Conservation (phyloP, 495 filamentous ascomycete genomes). For the Alectoria sarmentosa region DNA sequence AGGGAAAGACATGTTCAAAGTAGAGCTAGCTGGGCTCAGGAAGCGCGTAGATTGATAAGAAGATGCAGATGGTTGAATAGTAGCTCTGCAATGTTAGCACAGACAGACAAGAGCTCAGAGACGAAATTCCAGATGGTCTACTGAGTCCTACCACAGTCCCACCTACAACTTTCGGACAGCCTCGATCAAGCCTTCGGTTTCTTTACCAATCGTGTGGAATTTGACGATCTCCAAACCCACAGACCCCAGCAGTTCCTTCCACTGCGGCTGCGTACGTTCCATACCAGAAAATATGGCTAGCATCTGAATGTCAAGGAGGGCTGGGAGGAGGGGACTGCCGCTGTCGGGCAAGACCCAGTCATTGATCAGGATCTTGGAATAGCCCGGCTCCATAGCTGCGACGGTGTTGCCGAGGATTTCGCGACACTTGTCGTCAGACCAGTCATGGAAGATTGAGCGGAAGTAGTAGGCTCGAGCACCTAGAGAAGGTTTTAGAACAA, state of each 20-base stretch:
- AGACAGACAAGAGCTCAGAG: too few relatives aligned
- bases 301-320: constrained; percentile 27
- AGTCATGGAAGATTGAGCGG: constrained; percentile 42
- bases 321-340: constrained; percentile 20
- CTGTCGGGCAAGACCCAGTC: constrained; percentile 27
- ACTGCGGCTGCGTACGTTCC: constrained; percentile 26
- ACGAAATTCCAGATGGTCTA: too few relatives aligned
- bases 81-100: too few relatives aligned
- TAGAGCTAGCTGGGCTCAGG: too few relatives aligned
- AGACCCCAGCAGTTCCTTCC: constrained; percentile 19
- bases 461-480: constrained; percentile 38
- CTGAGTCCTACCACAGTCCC: too few relatives aligned
- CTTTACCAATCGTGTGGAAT: constrained; percentile 27
- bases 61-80: too few relatives aligned
- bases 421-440: constrained; percentile 36
- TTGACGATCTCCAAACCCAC: constrained; percentile 28
- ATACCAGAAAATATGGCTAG: constrained; percentile 25
- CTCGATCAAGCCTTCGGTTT: constrained; percentile 30
- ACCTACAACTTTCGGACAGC: constrained; percentile 12
- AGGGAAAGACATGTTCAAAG: too few relatives aligned
- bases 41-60: too few relatives aligned
- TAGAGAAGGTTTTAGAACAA: background rate
- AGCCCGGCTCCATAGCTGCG: constrained; percentile 17
- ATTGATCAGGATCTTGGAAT: constrained; percentile 24
- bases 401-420: constrained; percentile 27